phyloP scores from a whole-genome alignment of 108 stramenopile species.

The Cylindrotheca fusiformis region DNA sequence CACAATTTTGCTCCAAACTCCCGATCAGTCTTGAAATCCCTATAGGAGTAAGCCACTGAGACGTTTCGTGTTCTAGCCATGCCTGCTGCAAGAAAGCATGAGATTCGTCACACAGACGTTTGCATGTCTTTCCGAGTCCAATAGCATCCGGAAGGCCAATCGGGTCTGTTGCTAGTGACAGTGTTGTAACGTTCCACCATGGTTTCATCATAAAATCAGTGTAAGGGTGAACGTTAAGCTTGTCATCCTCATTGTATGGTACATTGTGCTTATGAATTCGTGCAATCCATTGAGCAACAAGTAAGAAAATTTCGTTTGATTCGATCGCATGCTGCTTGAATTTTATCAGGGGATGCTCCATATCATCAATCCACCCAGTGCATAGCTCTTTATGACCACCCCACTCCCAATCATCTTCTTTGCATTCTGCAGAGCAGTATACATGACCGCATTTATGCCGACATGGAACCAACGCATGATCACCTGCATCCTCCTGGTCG shows the following conservation, averaged over 20 bases:
- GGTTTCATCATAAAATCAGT: constrained; percentile 53
- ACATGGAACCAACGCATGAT: constrained; percentile 35
- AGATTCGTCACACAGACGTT: constrained; percentile 43
- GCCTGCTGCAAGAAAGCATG: constrained; percentile 31
- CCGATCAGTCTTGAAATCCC: constrained; percentile 50
- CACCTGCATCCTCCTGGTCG: background rate
- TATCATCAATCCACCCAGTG: constrained; percentile 44
- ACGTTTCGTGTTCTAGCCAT: constrained; percentile 1
- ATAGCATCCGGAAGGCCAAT: constrained; percentile 11
- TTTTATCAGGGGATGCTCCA: constrained; percentile 46
- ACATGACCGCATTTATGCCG: constrained; percentile 52
- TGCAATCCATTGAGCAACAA: constrained; percentile 51
- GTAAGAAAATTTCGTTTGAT: constrained; percentile 63
- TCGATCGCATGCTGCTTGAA: constrained; percentile 49
- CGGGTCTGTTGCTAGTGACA: constrained; percentile 12
- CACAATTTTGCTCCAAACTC: constrained; percentile 56
- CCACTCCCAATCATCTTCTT: constrained; percentile 48
- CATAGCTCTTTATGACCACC: constrained; percentile 49
- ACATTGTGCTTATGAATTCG: constrained; percentile 21
- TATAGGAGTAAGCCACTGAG: constrained; percentile 31
- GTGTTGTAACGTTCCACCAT: constrained; percentile 60
- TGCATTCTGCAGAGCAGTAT: constrained; percentile 51
- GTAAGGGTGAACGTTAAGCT: constrained; percentile 20
- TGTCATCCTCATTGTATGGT: constrained; percentile 30
- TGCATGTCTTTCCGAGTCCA: constrained; percentile 25